phyloP scores from a whole-genome alignment of 192 early-diverging fungal genomes.

The Rhizoclosmatium globosum region DNA sequence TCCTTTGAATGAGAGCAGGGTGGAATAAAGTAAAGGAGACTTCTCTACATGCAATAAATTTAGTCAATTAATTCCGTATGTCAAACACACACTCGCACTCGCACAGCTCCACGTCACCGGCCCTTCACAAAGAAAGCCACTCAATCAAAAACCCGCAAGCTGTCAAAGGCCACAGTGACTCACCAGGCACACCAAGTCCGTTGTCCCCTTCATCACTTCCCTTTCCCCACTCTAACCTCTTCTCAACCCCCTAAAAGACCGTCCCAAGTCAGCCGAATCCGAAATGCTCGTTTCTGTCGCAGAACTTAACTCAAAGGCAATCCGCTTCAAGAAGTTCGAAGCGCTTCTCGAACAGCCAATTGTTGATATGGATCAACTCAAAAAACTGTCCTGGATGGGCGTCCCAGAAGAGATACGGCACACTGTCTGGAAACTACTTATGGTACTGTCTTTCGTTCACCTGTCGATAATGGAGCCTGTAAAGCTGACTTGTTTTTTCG shows the following conservation, averaged over 20 bases:
- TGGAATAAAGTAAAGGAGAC: too few species aligned
- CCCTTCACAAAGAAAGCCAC: not conserved
- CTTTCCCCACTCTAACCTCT: not conserved
- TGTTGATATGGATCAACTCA: constrained; percentile 69
- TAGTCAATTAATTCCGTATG: too few species aligned
- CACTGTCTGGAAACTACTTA: constrained; percentile 92
- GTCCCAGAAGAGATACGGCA: constrained; percentile 86
- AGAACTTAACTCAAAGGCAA: constrained; percentile 60
- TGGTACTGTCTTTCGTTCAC: constrained; percentile 54
- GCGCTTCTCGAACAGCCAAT: constrained; percentile 63
- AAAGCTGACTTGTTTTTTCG: constrained; percentile 1
- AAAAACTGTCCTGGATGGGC: constrained; percentile 91
- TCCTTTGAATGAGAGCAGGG: too few species aligned
- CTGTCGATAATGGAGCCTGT: not conserved
- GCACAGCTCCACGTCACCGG: not conserved
- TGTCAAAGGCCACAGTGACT: not conserved
- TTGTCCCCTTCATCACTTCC: not conserved
- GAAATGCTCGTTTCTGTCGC: constrained; percentile 62
- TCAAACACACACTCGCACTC: not conserved
- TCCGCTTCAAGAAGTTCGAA: constrained; percentile 67
- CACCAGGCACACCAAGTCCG: not conserved
- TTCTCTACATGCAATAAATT: too few species aligned
- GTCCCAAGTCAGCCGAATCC: constrained; percentile 15
- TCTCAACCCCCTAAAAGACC: not conserved
- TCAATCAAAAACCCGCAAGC: constrained; percentile 17